Base-by-base conservation (phyloP, 108 stramenopile genomes). In the Skeletonema potamos region DNA sequence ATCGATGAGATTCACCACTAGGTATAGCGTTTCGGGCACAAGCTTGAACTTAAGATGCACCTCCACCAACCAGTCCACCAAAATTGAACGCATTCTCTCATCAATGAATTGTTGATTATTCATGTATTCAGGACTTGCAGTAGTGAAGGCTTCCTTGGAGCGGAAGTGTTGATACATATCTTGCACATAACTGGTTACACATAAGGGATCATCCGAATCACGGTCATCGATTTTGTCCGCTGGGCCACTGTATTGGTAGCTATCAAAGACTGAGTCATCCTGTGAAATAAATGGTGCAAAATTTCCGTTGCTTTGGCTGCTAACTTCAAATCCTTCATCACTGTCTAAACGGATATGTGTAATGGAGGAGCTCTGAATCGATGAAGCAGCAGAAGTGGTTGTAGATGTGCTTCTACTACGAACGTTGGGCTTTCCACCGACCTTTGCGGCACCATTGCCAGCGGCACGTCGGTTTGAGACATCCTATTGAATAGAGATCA, bases 11-110 rank as follows among this genome's bases (percentile, higher is more conserved):
- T 98, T 96, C 29, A 99, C 94, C 30, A 93, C 94, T 20, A 99
- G 92, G 80, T 97, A 97, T 7, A 99, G 87, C 17, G 98, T 98
- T 66, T 98, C 97, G 10, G 96, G 97, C 63, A 95, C 90, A 58
- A 98, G 94, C 72, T 96, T 95, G 83, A 99, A 99, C 89, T 97
- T 99, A 63, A 94, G 73, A 83, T 99, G 98, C 13, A 99, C 98
- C 81, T 98, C 97, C 10, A 98, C 95, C 46, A 99, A 87, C 99
- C 99, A 99, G 74, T 99, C 98, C 28, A 99, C 84, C 71, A 99
- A 86, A 62, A 99, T 97, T 58, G 94, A 83, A 62, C 98, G 87
- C 99, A 99, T 99, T 58, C 84, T 89, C 46, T 86, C 88, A 71
- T 97, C 98, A 64, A 99, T 89, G 72, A 88, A 85, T 20, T 77